phyloP scores from a whole-genome alignment of 371 early-diverging fungal genomes.

The Mucor mucedo region DNA sequence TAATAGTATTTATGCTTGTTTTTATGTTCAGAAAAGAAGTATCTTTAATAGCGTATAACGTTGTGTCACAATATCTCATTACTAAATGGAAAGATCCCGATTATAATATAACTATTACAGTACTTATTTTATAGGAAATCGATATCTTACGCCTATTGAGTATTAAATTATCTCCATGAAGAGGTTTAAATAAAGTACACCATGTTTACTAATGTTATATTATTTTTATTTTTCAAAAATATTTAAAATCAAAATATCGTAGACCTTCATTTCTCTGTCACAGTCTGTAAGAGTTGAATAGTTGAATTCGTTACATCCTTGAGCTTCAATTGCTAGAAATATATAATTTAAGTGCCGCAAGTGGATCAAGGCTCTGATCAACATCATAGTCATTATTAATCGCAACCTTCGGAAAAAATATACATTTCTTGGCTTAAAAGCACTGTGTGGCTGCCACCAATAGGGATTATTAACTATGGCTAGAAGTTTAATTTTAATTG shows the following conservation, averaged over 20 bases:
- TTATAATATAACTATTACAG: too few relatives aligned
- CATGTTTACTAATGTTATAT: background rate
- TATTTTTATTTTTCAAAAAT: slow-evolving; percentile 2
- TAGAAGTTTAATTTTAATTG: slow-evolving; percentile 14
- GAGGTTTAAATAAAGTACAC: background rate
- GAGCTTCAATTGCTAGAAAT: slow-evolving; percentile 21
- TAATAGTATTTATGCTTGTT: background rate
- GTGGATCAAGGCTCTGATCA: slow-evolving; percentile 16
- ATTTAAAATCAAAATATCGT: background rate
- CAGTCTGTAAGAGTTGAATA: slow-evolving; percentile 17
- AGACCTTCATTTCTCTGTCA: background rate
- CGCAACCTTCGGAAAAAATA: slow-evolving; percentile 15
- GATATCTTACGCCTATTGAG: background rate
- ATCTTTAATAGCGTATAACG: background rate
- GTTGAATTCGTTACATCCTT: slow-evolving; percentile 17
- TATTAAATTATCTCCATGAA: slow-evolving; percentile 1
- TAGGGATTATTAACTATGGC: background rate
- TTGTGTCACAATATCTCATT: background rate
- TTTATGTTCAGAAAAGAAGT: background rate
- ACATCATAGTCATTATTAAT: slow-evolving; percentile 15
- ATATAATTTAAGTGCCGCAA: slow-evolving; percentile 17
- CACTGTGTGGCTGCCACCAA: slow-evolving; percentile 11
- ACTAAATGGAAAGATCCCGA: background rate
- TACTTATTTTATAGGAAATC: too few relatives aligned
- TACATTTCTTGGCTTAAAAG: slow-evolving; percentile 15